Percentiles rank a stretch among this genome's conserved stretches.
Evolutionary conservation across 139 green algal genomes (phyloP).

Genomic region (Coelastrella sp.): DNA sequence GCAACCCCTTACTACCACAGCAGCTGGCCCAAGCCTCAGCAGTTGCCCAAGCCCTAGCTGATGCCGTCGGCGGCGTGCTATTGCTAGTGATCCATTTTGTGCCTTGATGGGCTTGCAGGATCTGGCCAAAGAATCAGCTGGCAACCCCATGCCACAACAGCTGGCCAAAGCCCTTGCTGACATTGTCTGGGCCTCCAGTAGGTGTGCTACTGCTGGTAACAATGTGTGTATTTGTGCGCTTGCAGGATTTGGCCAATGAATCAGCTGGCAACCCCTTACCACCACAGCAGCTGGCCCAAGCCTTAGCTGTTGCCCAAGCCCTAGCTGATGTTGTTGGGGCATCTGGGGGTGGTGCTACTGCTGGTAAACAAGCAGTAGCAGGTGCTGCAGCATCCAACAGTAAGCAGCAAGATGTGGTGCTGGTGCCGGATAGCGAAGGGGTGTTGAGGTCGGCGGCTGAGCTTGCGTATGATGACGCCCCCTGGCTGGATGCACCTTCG

Average conservation of each 20-base stretch:
- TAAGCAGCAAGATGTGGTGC: conserved; percentile 46
- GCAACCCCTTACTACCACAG: conserved; percentile 45
- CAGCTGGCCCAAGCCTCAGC: conserved; percentile 72
- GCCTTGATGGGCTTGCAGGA: background rate
- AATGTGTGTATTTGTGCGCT: background rate
- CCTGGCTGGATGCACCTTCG: conserved; percentile 67
- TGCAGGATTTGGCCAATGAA: conserved; percentile 35
- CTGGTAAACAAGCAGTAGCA: conserved; percentile 7
- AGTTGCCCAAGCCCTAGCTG: conserved; percentile 58
- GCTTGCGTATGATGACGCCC: conserved; percentile 85
- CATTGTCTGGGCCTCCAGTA: background rate
- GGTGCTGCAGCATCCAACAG: background rate
- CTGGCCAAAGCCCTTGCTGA: conserved; percentile 57
- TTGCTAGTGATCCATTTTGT: background rate
- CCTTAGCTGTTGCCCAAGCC: conserved; percentile 66
- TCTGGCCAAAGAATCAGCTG: conserved; percentile 11
- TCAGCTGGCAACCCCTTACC: conserved; percentile 49
- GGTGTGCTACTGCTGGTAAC: too few species aligned
- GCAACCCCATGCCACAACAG: conserved; percentile 53
- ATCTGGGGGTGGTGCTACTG: conserved; percentile 44
- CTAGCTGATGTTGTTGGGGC: conserved; percentile 45
- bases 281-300: conserved; percentile 61
- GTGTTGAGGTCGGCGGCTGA: conserved; percentile 61
- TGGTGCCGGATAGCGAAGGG: conserved; percentile 71
- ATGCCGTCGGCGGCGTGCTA: conserved; percentile 37